Conservation (phyloP, 768 basidiomycete species). For the Candolleomyces eurysporus region DNA sequence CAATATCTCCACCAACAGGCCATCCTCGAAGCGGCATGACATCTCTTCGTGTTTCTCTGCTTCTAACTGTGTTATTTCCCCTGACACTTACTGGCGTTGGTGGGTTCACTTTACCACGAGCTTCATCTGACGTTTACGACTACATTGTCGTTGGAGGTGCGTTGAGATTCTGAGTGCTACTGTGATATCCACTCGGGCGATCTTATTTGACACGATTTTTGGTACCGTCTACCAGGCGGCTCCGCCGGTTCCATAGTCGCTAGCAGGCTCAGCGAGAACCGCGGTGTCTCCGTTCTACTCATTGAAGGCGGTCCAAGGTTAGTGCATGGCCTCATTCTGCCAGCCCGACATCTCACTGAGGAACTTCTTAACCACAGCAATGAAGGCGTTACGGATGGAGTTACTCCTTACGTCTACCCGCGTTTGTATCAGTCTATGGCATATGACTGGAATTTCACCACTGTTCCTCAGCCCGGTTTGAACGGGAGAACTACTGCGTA, state of each 20-base stretch:
- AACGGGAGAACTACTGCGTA: slow-evolving; percentile 20
- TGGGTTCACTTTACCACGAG: neutral
- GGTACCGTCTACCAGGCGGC: slow-evolving; percentile 23
- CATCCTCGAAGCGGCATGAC: too few species aligned
- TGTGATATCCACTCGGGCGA: too few species aligned
- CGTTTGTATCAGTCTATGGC: neutral
- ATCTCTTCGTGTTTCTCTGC: neutral
- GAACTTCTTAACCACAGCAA: slow-evolving; percentile 8
- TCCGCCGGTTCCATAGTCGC: slow-evolving; percentile 59
- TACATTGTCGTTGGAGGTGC: slow-evolving; percentile 13
- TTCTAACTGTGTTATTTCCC: neutral
- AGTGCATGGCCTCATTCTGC: slow-evolving; percentile 5
- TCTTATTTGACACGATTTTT: too few species aligned
- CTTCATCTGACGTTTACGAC: neutral
- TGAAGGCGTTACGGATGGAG: neutral
- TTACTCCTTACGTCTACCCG: neutral
- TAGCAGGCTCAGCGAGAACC: slow-evolving; percentile 51
- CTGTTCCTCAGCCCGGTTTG: slow-evolving; percentile 19
- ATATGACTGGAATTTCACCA: slow-evolving; percentile 29
- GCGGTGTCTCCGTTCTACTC: slow-evolving; percentile 44
- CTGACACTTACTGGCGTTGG: neutral
- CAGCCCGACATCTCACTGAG: too few species aligned
- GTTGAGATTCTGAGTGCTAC: neutral
- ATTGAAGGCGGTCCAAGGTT: slow-evolving; percentile 60
- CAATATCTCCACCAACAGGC: too few species aligned